Base-by-base conservation (phyloP, 1,139 yeast species). In the Kluyveromyces marxianus region DNA sequence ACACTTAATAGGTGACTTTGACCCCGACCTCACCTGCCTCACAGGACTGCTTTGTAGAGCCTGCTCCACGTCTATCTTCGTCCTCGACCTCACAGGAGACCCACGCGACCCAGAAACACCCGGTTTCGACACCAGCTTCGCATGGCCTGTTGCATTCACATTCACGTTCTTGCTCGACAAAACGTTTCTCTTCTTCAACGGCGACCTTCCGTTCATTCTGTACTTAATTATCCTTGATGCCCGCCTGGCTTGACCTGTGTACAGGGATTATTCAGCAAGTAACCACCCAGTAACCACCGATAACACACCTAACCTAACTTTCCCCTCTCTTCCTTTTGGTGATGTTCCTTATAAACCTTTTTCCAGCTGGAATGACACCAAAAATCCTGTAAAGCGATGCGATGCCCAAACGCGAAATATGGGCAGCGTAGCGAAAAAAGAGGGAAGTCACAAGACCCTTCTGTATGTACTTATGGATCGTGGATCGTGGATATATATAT, bases 21-120 rank as follows among this genome's bases (percentile, higher is more conserved):
- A 35, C 2, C n/a, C 28, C 25, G 44, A 35, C 2, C n/a, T 29
- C 4, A 41, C 44, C 8, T 41, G 26, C 34, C 46, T 50, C 6
- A 51, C 45, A 2, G 57, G 54, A 39, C 57, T 54, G 35, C 44
- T 44, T 7, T 42, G 48, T 39, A 51, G 30, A 4, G 56, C 56
- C 32, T 44, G 46, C n/a, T 42, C 47, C 21, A 51, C 35, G 30
- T 48, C 48, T n/a, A 46, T 46, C 32, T 47, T 52, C 30, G 52
- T 50, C 32, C 39, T 46, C 30, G 51, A 49, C 32, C 41, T 46
- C 36, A 49, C 54, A 21, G 49, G 47, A 3, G 57, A 54, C 37
- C 37, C 21, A 45, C 54, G 29, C 41, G 37, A 14, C 53, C 53
- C 5, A 30, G 35, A 41, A 51, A 48, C 25, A 49, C 24, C 26